These are phyloP conservation scores for Gaeumannomyces tritici DNA, from an alignment of 2,329 filamentous ascomycete species.

Conservation along the genomic window DNA sequence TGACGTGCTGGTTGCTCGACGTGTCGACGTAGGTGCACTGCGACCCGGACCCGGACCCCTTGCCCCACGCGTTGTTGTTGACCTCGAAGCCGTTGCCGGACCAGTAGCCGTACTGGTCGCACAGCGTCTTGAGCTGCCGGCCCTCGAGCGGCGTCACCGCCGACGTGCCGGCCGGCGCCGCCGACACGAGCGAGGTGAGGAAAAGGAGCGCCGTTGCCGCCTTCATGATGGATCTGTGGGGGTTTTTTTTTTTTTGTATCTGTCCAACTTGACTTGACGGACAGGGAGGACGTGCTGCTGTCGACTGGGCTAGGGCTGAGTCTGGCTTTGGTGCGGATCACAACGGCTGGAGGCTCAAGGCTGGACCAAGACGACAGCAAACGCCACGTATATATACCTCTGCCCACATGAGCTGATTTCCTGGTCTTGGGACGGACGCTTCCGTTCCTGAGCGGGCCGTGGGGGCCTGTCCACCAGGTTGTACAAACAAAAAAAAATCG, in stretches of 20 bases:
- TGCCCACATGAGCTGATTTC: not conserved
- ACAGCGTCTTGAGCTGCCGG: conserved; percentile 9
- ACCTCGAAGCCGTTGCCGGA: conserved; percentile 23
- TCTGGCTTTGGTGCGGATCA: not conserved
- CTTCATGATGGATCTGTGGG: not conserved
- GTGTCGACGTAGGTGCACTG: conserved; percentile 32
- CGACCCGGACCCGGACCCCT: conserved; percentile 22
- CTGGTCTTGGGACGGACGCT: not conserved
- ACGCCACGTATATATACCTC: not conserved
- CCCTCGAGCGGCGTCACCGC: not conserved
- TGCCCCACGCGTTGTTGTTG: conserved; percentile 44
- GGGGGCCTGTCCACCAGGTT: not conserved
- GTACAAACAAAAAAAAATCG: too few species aligned
- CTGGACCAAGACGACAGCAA: not conserved
- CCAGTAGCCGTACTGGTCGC: conserved; percentile 20
- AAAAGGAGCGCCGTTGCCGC: not conserved
- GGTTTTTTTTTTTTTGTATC: too few species aligned
- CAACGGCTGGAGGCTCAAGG: not conserved
- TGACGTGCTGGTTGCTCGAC: conserved; percentile 20
- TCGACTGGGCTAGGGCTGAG: not conserved
- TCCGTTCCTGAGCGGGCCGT: not conserved
- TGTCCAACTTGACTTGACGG: not conserved
- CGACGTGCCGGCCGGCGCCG: not conserved
- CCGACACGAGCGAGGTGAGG: conserved; percentile 1
- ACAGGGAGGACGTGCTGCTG: not conserved